Evolutionary conservation across 441 rosid species (phyloP).

Genomic region (Jatropha podagrica): DNA sequence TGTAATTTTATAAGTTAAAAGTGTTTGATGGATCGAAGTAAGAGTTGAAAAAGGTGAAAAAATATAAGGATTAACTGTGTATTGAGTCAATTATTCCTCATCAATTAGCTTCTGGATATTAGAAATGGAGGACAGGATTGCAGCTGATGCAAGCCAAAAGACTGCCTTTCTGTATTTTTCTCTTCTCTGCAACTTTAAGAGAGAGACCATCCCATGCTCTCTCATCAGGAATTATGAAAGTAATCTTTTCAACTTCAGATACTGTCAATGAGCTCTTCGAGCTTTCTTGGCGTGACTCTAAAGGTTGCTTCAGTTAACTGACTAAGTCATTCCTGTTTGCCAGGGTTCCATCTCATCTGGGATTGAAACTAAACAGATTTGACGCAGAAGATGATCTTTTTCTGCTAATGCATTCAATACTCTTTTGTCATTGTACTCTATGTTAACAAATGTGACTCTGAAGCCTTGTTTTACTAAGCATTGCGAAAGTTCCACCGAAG

Average conservation of each 20-base stretch:
- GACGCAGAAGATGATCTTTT: not conserved
- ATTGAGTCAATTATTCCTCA: conserved; percentile 42
- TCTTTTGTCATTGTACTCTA: conserved; percentile 16
- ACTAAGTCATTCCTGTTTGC: conserved; percentile 31
- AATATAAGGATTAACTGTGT: too few relatives aligned
- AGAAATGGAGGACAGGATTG: conserved; percentile 32
- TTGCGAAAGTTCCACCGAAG: conserved; percentile 17
- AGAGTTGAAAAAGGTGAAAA: too few relatives aligned
- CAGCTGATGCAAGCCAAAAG: conserved; percentile 59
- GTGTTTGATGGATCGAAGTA: too few relatives aligned
- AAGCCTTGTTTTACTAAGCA: conserved; percentile 9
- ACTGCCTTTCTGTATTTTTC: conserved; percentile 42
- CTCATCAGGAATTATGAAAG: conserved; percentile 32
- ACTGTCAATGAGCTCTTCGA: conserved; percentile 28
- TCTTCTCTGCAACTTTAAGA: conserved; percentile 41
- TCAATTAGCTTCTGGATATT: conserved; percentile 34
- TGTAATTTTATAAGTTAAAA: too few relatives aligned
- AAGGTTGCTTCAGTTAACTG: conserved; percentile 18
- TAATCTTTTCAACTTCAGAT: conserved; percentile 23
- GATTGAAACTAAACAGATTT: conserved; percentile 16
- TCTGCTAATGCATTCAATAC: conserved; percentile 2
- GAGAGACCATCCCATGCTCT: conserved; percentile 31
- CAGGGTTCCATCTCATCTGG: conserved; percentile 33
- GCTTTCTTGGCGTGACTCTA: conserved; percentile 31
- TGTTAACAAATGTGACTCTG: conserved; percentile 20